Evolutionary conservation across 2,329 filamentous ascomycete species (phyloP), one percentile per base, ranked within the genome.

Genomic region (Exophiala viscosa): DNA sequence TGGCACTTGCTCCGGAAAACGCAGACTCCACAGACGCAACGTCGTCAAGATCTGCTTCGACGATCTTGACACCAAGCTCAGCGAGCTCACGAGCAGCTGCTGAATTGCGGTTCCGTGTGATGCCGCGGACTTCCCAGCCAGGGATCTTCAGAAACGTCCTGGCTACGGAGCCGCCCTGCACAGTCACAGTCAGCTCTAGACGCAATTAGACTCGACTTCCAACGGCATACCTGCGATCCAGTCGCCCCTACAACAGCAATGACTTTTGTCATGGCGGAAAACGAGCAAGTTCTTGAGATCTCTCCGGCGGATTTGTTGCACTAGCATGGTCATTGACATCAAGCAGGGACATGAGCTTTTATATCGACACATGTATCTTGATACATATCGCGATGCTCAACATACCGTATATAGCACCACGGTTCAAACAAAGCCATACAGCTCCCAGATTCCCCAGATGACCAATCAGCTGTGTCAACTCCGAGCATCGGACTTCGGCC

Each of bases 21-120:
- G 50, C 50, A 11, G 38, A 9, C n/a, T 48, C 40, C 28, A 54
- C 20, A 9, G 50, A 54, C 31, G 20, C 39, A 14, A 49, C 45
- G 31, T 54, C 50, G 31, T 54, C 46, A 3, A 50, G 31, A 28
- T 54, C 46, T 11, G 50, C 50, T 44, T 40, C 15, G 34, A 49
- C 20, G 14, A 49, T 13, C 10, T 49, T 28, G 32, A 49, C 35
- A 3, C 45, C 45, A 13, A 18, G 13, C 5, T 20, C 14, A 5
- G 31, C 28, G 9, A 54, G 34, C 13, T n/a, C 39, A 14, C 18
- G 36, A 31, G 50, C 45, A 6, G 45, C 36, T 3, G n/a, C 5
- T 17, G 45, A 43, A 17, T 42, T 17, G n/a, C n/a, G 33, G n/a
- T 38, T 54, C 7, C 50, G 45, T 14, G 45, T 54, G 14, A 54